Evolutionary conservation across 140 eudicot species (phyloP), one percentile per base, ranked within the genome.

Genomic region (Oenanthe javanica): DNA sequence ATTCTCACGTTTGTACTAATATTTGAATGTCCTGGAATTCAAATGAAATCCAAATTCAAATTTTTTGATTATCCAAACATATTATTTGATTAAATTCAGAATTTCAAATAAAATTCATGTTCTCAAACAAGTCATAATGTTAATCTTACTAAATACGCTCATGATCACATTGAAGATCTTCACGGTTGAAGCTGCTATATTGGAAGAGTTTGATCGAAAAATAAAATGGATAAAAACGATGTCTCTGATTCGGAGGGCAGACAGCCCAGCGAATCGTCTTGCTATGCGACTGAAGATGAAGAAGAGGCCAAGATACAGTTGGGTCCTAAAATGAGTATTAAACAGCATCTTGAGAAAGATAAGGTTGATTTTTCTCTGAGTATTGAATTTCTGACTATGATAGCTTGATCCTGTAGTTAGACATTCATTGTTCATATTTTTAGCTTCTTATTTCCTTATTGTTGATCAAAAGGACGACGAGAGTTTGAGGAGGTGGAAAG

Each of bases 281-380:
- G 85, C 76, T 85, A 84, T 80, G 90, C 89, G 21, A 90, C 95
- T 40, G 97, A 91, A 85, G 97, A 92, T 23, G 93, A 90, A 21
- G 96, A 92, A 51, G 86, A 82, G 10, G 81, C 86, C 79, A 83
- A 78, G 64, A 83, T 92, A 82, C 93, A 86, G 55, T 89, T 92
- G 91, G 97, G 97, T 54, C 96, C 97, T 14, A 90, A 90, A 76
- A 75, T 86, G 73, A 92, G 91, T 63, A 86, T 92, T 86, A 92
- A 72, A 83, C 89, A 92, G 51, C 96, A 88, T 75, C 92, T 89
- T 47, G 97, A 92, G 84, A 90, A 90, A 82, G 97, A 92, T 75
- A 92, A 92, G 97, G 97, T 92, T 9, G 23, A 11, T 50, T 78
- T 76, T 18, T 19, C 11, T 19, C 1, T 16, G 6, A 54, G n/a